Evolutionary conservation across 352 stramenopile genomes (phyloP).

Genomic region (Detonula confervacea): DNA sequence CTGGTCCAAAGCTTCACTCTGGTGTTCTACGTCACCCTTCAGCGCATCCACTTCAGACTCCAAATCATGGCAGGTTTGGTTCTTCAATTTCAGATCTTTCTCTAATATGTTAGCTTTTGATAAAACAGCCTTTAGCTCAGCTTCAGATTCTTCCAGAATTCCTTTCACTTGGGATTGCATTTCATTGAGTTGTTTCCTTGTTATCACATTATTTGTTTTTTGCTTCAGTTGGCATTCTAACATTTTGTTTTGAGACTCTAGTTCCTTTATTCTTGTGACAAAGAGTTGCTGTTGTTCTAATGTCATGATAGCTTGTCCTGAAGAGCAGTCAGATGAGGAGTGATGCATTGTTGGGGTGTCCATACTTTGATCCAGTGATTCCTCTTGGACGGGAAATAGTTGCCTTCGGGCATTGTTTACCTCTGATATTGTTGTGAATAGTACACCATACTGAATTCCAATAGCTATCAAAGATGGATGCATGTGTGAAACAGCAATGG

Average conservation of each 20-base stretch:
- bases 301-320: neutral
- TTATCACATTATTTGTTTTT: conserved; percentile 1
- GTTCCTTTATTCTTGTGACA: conserved; percentile 14
- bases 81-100: conserved; percentile 17
- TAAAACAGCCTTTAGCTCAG: conserved; percentile 16
- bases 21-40: neutral
- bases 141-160: conserved; percentile 27
- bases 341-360: neutral
- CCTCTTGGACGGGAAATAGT: conserved; percentile 18
- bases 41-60: conserved; percentile 27
- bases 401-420: no score
- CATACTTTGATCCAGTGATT: neutral
- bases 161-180: conserved; percentile 13
- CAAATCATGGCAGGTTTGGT: conserved; percentile 7
- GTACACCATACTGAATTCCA: conserved; percentile 43
- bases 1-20: conserved; percentile 15
- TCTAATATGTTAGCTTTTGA: conserved; percentile 27
- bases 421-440: conserved; percentile 29
- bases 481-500: conserved; percentile 20
- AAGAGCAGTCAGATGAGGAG: neutral
- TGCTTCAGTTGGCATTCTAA: conserved; percentile 12
- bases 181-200: neutral
- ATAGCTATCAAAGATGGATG: conserved; percentile 38
- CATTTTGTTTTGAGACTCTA: conserved; percentile 24
- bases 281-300: neutral